phyloP scores from a whole-genome alignment of 306 rosid genomes.

The Cucurbita maxima region DNA sequence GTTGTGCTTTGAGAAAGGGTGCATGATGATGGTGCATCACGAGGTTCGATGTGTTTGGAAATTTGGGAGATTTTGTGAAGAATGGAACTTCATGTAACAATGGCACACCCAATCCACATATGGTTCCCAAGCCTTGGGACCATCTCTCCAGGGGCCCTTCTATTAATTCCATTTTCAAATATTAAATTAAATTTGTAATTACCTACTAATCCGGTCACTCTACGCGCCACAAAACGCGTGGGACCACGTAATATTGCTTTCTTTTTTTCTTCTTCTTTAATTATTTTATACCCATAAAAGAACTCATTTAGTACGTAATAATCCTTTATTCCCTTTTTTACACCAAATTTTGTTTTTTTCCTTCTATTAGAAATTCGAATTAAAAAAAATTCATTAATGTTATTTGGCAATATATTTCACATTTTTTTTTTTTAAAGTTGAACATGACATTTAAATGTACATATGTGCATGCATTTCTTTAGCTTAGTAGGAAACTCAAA shows the following conservation, averaged over 20 bases:
- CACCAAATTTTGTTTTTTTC: too few species aligned
- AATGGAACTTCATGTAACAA: background rate
- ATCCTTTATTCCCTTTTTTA: too few species aligned
- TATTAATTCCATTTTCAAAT: background rate
- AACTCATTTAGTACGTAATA: background rate
- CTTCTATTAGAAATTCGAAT: too few species aligned
- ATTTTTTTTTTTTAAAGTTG: too few species aligned
- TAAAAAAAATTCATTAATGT: too few species aligned
- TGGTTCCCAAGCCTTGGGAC: slow-evolving; percentile 1
- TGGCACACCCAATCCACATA: background rate
- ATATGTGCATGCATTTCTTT: too few species aligned
- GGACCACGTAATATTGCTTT: background rate
- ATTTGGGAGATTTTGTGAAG: background rate
- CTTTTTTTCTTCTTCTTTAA: background rate
- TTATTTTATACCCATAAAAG: too few species aligned
- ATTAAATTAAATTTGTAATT: too few species aligned
- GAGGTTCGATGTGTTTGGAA: background rate
- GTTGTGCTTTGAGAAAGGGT: slow-evolving; percentile 1
- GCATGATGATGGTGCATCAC: slow-evolving; percentile 5
- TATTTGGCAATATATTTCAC: too few species aligned
- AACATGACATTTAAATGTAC: too few species aligned
- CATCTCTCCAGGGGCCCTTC: background rate
- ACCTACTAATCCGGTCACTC: background rate
- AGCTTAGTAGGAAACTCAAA: too few species aligned
- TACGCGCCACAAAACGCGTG: slow-evolving; percentile 5